phyloP scores from a whole-genome alignment of 176 grass and related monocot species.

The Leersia perrieri region DNA sequence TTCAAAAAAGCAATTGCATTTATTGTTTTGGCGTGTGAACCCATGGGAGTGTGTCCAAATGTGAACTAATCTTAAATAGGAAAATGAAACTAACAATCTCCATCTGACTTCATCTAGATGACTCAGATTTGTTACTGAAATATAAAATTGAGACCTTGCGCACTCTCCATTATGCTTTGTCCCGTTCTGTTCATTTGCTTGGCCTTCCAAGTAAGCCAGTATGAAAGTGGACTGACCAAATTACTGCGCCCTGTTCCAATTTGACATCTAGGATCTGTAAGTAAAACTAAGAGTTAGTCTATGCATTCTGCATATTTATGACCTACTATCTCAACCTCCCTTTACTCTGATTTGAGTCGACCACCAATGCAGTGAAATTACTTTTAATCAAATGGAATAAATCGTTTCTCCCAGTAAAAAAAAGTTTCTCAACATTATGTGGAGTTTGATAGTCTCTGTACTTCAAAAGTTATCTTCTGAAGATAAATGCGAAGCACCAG shows the following conservation, averaged over 20 bases:
- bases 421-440: background rate
- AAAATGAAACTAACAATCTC: constrained; percentile 1
- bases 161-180: background rate
- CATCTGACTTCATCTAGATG: background rate
- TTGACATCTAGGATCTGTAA: constrained; percentile 3
- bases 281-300: no score
- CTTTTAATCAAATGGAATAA: background rate
- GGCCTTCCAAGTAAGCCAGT: background rate
- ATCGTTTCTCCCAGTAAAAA: background rate
- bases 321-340: background rate
- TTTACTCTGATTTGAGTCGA: background rate
- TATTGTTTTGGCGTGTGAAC: background rate
- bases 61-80: background rate
- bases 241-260: background rate
- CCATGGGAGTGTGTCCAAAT: background rate
- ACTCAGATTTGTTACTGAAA: background rate
- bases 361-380: background rate
- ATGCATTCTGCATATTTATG: background rate
- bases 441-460: background rate
- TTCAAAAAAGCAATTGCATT: constrained; percentile 1
- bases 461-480: background rate
- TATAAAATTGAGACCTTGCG: background rate
- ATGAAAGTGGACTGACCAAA: background rate
- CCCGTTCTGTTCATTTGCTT: background rate
- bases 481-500: background rate